A percentile compares a stretch with the other conserved stretches of the same genome.
Evolutionary conservation across 208 protist species (phyloP).

Genomic region (Angomonas ambiguus): DNA sequence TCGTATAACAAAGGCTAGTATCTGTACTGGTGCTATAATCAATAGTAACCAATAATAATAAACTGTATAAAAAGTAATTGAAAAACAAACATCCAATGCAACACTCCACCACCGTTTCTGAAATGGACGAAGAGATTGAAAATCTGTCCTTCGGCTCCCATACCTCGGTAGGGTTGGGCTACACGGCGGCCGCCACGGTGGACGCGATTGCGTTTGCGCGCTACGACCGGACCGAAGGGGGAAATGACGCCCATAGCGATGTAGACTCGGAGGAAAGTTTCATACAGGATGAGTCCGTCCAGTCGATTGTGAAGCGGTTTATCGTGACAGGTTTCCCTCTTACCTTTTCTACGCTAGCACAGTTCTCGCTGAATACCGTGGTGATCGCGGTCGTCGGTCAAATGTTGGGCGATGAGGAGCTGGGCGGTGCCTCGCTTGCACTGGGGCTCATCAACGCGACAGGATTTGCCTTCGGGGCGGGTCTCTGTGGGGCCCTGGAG

Average conservation of each 20-base stretch:
- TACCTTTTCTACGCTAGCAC: slow-evolving; percentile 55
- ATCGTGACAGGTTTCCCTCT: slow-evolving; percentile 64
- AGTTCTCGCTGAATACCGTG: slow-evolving; percentile 73
- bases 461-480: slow-evolving; percentile 80
- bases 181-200: slow-evolving; percentile 12
- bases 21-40: too few relatives aligned
- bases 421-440: slow-evolving; percentile 69
- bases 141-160: slow-evolving; percentile 38
- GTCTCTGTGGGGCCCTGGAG: slow-evolving; percentile 78
- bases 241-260: slow-evolving; percentile 3
- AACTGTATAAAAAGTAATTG: too few relatives aligned
- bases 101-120: neutral
- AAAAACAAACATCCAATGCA: neutral
- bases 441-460: slow-evolving; percentile 80
- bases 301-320: slow-evolving; percentile 52
- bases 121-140: slow-evolving; percentile 11
- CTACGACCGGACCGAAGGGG: slow-evolving; percentile 7
- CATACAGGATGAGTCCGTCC: slow-evolving; percentile 22
- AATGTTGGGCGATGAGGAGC: slow-evolving; percentile 49
- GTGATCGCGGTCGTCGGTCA: slow-evolving; percentile 62
- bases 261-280: slow-evolving; percentile 16
- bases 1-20: too few relatives aligned
- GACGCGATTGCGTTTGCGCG: slow-evolving; percentile 10
- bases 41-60: too few relatives aligned
- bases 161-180: slow-evolving; percentile 17